A percentile compares a stretch with the other conserved stretches of the same genome.
Conservation (phyloP, 106 monocot genomes). For the Apostasia ramifera region DNA sequence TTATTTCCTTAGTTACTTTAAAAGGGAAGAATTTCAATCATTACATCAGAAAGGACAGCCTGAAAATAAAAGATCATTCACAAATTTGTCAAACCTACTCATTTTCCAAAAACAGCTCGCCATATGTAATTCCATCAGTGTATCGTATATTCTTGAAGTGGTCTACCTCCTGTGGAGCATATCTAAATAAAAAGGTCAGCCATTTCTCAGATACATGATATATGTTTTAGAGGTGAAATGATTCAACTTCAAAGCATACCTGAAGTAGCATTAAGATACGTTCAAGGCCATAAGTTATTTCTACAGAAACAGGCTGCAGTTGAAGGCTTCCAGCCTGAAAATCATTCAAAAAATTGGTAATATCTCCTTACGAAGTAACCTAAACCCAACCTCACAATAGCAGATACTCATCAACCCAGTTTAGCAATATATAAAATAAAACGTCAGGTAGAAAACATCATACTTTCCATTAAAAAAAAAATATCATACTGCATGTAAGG, state of each 20-base stretch:
- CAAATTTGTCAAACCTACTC: constrained; percentile 40
- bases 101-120: constrained; percentile 91
- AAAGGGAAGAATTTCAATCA: not conserved
- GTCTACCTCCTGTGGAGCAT: constrained; percentile 79
- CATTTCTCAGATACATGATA: constrained; percentile 9
- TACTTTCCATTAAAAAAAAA: too few species aligned
- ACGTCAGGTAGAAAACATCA: too few species aligned
- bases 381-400: too few species aligned
- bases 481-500: not conserved
- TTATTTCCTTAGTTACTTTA: too few species aligned
- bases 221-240: not conserved
- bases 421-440: too few species aligned
- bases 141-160: constrained; percentile 98
- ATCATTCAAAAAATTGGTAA: constrained; percentile 3
- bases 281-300: constrained; percentile 97
- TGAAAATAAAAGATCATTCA: not conserved
- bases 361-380: not conserved
- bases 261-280: constrained; percentile 93
- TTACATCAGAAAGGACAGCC: not conserved
- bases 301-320: constrained; percentile 75
- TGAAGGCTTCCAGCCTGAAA: constrained; percentile 92
- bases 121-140: constrained; percentile 91
- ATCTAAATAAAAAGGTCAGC: constrained; percentile 29
- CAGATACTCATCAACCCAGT: too few species aligned
- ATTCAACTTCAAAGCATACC: constrained; percentile 25